Conservation (phyloP, 2,329 filamentous ascomycete species). For the Fusarium buxicola region DNA sequence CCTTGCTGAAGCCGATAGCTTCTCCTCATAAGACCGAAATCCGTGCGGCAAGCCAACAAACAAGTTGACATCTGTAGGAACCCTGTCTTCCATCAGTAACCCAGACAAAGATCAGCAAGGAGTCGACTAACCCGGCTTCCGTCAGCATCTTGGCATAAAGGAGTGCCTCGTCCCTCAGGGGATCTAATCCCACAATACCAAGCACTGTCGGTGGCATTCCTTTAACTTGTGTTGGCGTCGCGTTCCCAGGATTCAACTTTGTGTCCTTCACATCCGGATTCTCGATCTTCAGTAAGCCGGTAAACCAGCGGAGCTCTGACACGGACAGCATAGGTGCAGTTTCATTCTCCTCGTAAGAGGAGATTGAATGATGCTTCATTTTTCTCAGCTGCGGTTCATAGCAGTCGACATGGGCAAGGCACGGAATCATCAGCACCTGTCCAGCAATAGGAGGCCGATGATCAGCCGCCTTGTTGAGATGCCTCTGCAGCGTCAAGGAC, state of each 20-base stretch:
- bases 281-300: slow-evolving; percentile 44
- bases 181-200: slow-evolving; percentile 59
- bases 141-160: slow-evolving; percentile 58
- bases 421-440: slow-evolving; percentile 64
- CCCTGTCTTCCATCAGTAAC: slow-evolving; percentile 43
- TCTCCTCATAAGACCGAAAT: slow-evolving; percentile 55
- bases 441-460: slow-evolving; percentile 55
- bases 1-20: slow-evolving; percentile 50
- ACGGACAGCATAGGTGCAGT: slow-evolving; percentile 62
- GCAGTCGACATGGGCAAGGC: slow-evolving; percentile 47
- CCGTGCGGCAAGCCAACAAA: slow-evolving; percentile 66
- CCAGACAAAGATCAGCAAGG: no score
- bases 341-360: slow-evolving; percentile 59
- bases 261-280: slow-evolving; percentile 47
- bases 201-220: slow-evolving; percentile 59
- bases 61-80: slow-evolving; percentile 60
- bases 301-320: slow-evolving; percentile 38
- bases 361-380: slow-evolving; percentile 54
- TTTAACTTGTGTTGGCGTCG: slow-evolving; percentile 49
- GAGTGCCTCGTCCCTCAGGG: slow-evolving; percentile 61
- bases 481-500: slow-evolving; percentile 54
- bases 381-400: slow-evolving; percentile 48
- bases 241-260: slow-evolving; percentile 52
- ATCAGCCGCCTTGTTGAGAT: slow-evolving; percentile 39
- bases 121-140: slow-evolving; percentile 55